Evolutionary conservation across 2,329 filamentous ascomycete genomes (phyloP).

Genomic region (Ophiosphaerella narmari): DNA sequence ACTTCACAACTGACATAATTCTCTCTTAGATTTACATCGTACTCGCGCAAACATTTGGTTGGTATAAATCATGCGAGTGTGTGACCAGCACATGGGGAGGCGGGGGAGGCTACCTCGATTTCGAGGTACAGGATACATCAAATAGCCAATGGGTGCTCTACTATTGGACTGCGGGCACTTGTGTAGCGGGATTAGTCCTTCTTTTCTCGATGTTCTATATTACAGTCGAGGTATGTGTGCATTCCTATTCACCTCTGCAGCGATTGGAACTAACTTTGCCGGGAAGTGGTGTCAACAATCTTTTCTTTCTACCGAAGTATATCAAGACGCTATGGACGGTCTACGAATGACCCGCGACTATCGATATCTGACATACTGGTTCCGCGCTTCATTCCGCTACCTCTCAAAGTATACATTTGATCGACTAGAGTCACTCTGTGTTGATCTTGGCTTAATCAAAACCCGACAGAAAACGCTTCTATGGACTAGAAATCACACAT

Average conservation of each 20-base stretch:
- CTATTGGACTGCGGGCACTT: constrained; percentile 42
- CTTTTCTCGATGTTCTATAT: constrained; percentile 43
- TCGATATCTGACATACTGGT: constrained; percentile 18
- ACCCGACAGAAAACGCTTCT: constrained; percentile 26
- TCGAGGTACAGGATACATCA: constrained; percentile 34
- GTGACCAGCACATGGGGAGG: constrained; percentile 45
- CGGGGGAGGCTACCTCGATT: constrained; percentile 51
- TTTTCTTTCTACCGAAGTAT: constrained; percentile 42
- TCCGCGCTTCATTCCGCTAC: constrained; percentile 13
- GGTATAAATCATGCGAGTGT: constrained; percentile 50
- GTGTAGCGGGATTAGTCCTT: constrained; percentile 37
- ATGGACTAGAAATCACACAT: constrained; percentile 22
- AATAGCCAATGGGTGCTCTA: constrained; percentile 30
- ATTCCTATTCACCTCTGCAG: background rate
- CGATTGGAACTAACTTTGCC: background rate
- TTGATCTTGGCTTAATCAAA: constrained; percentile 20
- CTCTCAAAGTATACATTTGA: constrained; percentile 15
- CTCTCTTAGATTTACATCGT: constrained; percentile 20
- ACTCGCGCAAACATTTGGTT: constrained; percentile 49
- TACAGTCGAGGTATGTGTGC: constrained; percentile 30
- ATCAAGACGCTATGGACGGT: constrained; percentile 31
- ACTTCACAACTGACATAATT: too few species aligned
- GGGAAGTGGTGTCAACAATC: constrained; percentile 44
- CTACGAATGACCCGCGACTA: constrained; percentile 32
- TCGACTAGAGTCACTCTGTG: constrained; percentile 17